Conservation (phyloP, 768 basidiomycete species). For the Boletus rubroflammeus region DNA sequence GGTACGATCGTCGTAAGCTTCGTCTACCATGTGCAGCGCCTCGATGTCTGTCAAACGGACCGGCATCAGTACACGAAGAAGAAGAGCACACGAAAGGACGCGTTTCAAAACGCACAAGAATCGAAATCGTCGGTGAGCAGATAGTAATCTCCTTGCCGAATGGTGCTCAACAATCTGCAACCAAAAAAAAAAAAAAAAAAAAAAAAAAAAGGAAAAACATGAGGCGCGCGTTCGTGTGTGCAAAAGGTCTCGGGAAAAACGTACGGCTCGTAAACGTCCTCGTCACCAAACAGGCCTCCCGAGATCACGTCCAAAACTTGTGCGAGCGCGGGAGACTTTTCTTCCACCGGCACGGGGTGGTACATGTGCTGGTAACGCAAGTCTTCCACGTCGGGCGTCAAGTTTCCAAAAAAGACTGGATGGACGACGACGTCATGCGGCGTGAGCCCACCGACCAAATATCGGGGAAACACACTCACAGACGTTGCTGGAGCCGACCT, state of each 20-base stretch:
- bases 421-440: not conserved
- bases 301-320: conserved; percentile 75
- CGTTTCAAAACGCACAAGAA: conserved; percentile 55
- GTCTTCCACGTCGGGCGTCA: conserved; percentile 85
- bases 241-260: conserved; percentile 27
- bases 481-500: conserved; percentile 89
- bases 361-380: conserved; percentile 84
- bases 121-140: conserved; percentile 92
- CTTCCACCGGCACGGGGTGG: conserved; percentile 72
- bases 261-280: conserved; percentile 79
- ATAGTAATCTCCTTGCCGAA: conserved; percentile 74
- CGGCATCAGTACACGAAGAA: not conserved
- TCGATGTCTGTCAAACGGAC: conserved; percentile 56
- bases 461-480: conserved; percentile 39
- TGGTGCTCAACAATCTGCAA: conserved; percentile 65
- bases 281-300: conserved; percentile 76
- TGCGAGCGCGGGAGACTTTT: conserved; percentile 82
- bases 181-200: not conserved
- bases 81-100: not conserved
- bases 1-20: conserved; percentile 76
- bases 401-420: conserved; percentile 84
- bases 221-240: not conserved
- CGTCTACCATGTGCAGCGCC: conserved; percentile 83
- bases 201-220: not conserved
- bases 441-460: not conserved